Evolutionary conservation across 345 rosid species (phyloP).

Genomic region (Microthlaspi erraticum): DNA sequence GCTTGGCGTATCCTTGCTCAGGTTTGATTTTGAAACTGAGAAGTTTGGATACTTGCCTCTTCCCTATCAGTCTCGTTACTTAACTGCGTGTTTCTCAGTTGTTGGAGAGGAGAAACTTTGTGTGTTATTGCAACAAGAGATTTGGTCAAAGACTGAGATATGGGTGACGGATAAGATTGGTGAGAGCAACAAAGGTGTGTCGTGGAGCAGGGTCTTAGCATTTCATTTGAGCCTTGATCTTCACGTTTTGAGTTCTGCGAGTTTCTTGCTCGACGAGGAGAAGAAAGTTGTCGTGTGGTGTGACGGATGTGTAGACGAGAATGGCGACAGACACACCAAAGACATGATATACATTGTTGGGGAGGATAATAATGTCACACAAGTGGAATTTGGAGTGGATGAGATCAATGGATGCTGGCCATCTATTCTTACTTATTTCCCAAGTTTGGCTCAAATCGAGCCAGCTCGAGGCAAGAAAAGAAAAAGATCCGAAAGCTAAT

Average conservation of each 20-base stretch:
- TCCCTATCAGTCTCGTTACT: not conserved
- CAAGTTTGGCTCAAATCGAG: conserved; percentile 6
- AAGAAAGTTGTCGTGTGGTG: too few species aligned
- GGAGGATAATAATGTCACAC: not conserved
- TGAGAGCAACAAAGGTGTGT: too few species aligned
- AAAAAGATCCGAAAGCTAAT: too few species aligned
- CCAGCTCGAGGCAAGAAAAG: too few species aligned
- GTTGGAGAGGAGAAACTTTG: conserved; percentile 8
- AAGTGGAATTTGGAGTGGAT: not conserved
- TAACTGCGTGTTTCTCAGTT: not conserved
- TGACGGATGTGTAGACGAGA: too few species aligned
- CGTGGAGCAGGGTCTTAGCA: conserved; percentile 6
- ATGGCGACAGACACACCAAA: too few species aligned
- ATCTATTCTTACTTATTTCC: conserved; percentile 10
- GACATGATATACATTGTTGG: too few species aligned
- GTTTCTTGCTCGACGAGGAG: too few species aligned
- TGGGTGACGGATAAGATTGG: not conserved
- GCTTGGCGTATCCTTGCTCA: not conserved
- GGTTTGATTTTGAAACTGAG: not conserved
- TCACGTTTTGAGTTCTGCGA: too few species aligned
- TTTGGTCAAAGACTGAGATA: not conserved
- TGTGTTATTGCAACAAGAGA: not conserved
- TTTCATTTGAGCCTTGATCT: not conserved
- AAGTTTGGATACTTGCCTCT: not conserved
- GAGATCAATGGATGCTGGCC: not conserved